Evolutionary conservation across 371 early-diverging fungal genomes (phyloP), one percentile per base, ranked within the genome.

Genomic region (Syncephalastrum monosporum): DNA sequence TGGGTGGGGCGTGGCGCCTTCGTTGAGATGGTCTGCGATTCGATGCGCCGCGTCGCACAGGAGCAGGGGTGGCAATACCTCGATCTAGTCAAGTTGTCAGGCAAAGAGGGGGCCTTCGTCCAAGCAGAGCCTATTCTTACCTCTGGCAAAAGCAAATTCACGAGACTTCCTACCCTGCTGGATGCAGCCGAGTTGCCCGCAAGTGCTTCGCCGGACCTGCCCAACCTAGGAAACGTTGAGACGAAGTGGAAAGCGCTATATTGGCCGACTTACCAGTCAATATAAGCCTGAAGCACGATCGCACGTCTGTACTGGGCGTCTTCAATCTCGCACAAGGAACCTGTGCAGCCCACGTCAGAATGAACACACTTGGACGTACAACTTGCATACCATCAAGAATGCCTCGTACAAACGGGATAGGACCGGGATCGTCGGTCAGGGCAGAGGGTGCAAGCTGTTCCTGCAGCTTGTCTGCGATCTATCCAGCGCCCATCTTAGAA

Each of bases 101-200:
- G 38, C 4, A 33, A 33, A 41, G 8, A 12, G 12, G n/a, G n/a
- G n/a, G n/a, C n/a, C 19, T 3, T 10, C 33, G 10, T 21, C 15
- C 16, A 21, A 17, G 12, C 25, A 17, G 42, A 8, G 21, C 24
- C 42, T 29, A 17, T 16, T 14, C 44, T 61, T 75, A 57, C 71
- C 53, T 72, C 74, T 21, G 78, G 72, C 53, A 68, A 53, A 14
- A 77, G 56, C 17, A 72, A 42, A 42, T 65, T 77, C 23, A 72
- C 64, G 17, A 72, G 33, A 33, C 33, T 33, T 33, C 33, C 33
- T 4, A 33, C 33, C 7, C 4, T 38, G 47, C 53, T 50, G n/a
- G 60, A 54, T 21, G 67, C 59, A 10, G 27, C 14, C 48, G 60
- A 51, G 45, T 57, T 61, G 42, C 54, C 21, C 49, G 67, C 27